Conservation (phyloP, 1,139 yeast genomes). For the Nadsonia commutata region DNA sequence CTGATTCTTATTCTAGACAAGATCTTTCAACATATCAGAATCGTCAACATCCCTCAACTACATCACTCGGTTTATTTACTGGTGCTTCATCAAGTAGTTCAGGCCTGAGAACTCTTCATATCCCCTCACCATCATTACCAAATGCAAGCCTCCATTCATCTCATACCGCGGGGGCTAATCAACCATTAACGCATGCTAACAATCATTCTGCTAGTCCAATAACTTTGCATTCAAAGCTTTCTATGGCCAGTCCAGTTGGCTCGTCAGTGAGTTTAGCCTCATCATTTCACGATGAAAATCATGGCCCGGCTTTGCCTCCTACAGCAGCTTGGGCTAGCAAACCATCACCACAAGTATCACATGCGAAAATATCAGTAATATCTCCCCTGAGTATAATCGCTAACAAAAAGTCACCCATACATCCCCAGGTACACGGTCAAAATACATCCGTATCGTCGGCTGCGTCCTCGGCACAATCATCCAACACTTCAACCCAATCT, state of each 20-base stretch:
- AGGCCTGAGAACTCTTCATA: constrained; percentile 8
- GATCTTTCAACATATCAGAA: constrained; percentile 72
- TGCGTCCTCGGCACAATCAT: too few relatives aligned
- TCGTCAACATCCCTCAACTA: constrained; percentile 26
- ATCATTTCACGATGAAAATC: constrained; percentile 10
- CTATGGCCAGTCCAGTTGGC: not conserved
- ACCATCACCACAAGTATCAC: constrained; percentile 13
- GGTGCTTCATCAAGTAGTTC: not conserved
- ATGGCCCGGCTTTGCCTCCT: constrained; percentile 22
- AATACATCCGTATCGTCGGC: too few relatives aligned
- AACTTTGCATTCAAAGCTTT: not conserved
- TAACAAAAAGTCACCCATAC: too few relatives aligned
- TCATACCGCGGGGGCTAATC: constrained; percentile 9
- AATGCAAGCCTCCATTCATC: constrained; percentile 5
- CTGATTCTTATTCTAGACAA: constrained; percentile 89
- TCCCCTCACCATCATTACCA: constrained; percentile 7
- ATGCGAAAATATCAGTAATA: not conserved
- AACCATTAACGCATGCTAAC: constrained; percentile 2
- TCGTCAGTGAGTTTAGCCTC: not conserved
- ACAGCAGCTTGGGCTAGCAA: constrained; percentile 28
- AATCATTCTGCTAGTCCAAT: not conserved
- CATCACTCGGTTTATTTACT: constrained; percentile 16
- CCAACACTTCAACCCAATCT: too few relatives aligned
- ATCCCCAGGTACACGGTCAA: too few relatives aligned
- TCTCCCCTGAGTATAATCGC: too few relatives aligned